Evolutionary conservation across 2,329 filamentous ascomycete species (phyloP), one percentile per base, ranked within the genome.

Genomic region (Colletotrichum higginsianum): DNA sequence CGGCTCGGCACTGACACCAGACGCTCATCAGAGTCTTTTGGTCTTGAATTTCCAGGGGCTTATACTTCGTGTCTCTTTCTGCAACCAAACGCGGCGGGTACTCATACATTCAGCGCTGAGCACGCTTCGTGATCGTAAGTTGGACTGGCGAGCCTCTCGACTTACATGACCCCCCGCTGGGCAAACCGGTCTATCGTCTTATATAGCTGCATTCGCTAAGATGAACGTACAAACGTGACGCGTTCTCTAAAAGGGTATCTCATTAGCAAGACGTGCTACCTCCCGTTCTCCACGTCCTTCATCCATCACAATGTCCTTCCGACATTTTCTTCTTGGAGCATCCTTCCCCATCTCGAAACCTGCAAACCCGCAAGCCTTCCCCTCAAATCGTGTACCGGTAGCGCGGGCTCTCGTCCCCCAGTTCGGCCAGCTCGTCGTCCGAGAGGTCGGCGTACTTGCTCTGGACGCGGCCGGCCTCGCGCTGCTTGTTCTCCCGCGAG

Each of bases 401-500:
- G 53, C 81, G 81, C 40, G 86, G 86, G 47, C 86, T 88, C 65
- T 88, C 86, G 23, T 88, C 86, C 1, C 86, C 86, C 56, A 88
- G 77, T 78, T 87, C 86, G 49, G 81, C 82, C 61, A 88, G 74
- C 75, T 87, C 84, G 8, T 87, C 84, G 44, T 87, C 85, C 0
- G 79, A 79, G 78, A 87, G 73, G 3, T 78, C 79, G 44, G 79
- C 77, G 63, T 87, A 79, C 72, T 82, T 80, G 2, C 83, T 78
- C 18, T 80, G 77, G 52, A 84, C 63, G n/a, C 78, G 74, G 0
- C 84, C 85, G 0, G 75, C 78, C 4, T 82, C 82, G 1, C 86
- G 82, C 68, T 76, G 79, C 74, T 79, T 81, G 71, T 92, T 92
- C 76, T 84, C 78, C 13, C 72, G 71, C 79, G 80, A 73, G 6